These are phyloP conservation scores for Asterella californica DNA, from an alignment of 225 moss, liverwort and hornwort species.

Conservation along the genomic window DNA sequence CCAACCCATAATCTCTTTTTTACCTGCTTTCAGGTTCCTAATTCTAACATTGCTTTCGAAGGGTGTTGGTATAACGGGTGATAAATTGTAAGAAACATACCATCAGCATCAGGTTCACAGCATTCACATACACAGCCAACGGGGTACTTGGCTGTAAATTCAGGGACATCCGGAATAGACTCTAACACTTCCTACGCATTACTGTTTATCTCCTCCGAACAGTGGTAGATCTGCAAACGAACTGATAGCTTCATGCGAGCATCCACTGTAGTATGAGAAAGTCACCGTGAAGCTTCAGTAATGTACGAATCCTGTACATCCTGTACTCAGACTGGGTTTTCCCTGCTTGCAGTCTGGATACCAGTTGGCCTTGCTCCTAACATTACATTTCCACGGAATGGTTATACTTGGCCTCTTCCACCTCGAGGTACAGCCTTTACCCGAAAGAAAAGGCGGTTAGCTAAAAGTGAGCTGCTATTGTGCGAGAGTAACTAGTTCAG, in stretches of 20 bases:
- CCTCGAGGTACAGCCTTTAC: slow-evolving; percentile 19
- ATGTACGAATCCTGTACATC: not conserved
- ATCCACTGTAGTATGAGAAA: too few relatives aligned
- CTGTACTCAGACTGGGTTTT: not conserved
- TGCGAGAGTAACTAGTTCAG: not conserved
- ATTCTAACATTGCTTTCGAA: not conserved
- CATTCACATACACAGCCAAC: not conserved
- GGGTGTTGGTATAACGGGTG: not conserved
- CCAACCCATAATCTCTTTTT: not conserved
- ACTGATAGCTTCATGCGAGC: too few relatives aligned
- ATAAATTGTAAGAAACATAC: not conserved
- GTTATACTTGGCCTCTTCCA: slow-evolving; percentile 60
- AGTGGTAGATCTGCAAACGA: too few relatives aligned
- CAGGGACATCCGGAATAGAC: too few relatives aligned
- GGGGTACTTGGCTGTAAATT: not conserved
- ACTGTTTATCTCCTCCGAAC: too few relatives aligned
- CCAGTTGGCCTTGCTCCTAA: slow-evolving; percentile 65
- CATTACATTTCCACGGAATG: slow-evolving; percentile 74
- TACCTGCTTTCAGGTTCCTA: not conserved
- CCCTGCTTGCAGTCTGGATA: slow-evolving; percentile 47
- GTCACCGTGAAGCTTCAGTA: too few relatives aligned
- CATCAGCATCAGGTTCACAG: not conserved
- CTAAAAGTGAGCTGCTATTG: too few relatives aligned
- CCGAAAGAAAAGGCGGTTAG: not conserved
- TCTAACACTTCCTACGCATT: too few relatives aligned